Evolutionary conservation across 805 yeast species (phyloP), one percentile per base, ranked within the genome.

Genomic region (Kluyveromyces aestuarii): DNA sequence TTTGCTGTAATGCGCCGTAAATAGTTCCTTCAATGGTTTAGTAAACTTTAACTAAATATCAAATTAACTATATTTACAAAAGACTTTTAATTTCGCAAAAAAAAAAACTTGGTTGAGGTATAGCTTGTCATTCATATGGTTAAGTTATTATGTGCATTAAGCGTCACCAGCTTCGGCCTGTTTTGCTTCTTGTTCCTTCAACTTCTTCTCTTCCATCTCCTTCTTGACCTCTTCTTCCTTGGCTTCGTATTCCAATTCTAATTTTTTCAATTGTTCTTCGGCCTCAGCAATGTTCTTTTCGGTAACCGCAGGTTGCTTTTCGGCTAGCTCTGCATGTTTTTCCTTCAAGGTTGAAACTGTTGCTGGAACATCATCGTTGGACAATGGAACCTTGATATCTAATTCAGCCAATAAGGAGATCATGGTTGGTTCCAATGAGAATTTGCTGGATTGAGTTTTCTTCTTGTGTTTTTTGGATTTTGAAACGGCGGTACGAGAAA

Each of bases 251-350:
- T 70, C 72, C 47, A 75, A 76, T 61, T 82, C 83, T 52, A 87
- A 69, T 62, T 82, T 75, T 52, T 82, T 84, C 55, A 87, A 77
- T 67, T 84, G 84, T 49, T 81, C 83, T 71, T 87, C 81, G 45
- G 93, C 96, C 55, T 76, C 76, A 59, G 77, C 86, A 55, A 85
- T 74, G 66, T 85, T 84, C 67, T 79, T 77, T 64, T 81, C 77
- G 51, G 97, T 87, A 62, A 82, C 86, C 49, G 81, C 86, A 51
- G 82, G 90, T 72, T 88, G 95, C 69, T 81, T 81, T 45, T 75
- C 73, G 67, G 76, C 72, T 71, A 79, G 85, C 54, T 80, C 80
- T 49, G 71, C 73, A 62, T 87, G 78, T 67, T 93, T 89, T 58
- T 74, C 77, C 73, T 81, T 80, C 69, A 91, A 79, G 55, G 79